phyloP scores from a whole-genome alignment of 495 filamentous ascomycete species.

The Penicillium coffeae region DNA sequence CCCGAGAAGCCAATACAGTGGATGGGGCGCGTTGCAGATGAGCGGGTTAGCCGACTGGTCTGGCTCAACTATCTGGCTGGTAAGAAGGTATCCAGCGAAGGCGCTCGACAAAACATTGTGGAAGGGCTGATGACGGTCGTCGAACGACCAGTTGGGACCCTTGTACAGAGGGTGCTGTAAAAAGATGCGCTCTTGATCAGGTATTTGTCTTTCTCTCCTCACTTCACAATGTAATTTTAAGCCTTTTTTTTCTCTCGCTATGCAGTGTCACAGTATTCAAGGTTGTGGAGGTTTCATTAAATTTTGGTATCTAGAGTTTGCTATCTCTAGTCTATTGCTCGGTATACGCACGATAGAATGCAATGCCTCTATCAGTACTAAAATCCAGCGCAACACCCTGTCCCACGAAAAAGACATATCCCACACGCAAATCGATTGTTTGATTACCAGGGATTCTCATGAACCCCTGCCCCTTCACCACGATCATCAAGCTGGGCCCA shows the following conservation, averaged over 20 bases:
- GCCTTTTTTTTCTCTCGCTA: neutral
- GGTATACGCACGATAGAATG: constrained; percentile 54
- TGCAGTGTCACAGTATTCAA: neutral
- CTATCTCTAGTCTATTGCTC: constrained; percentile 25
- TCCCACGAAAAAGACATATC: constrained; percentile 65
- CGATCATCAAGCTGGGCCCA: constrained; percentile 64
- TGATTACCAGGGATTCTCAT: constrained; percentile 52
- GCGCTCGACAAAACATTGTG: constrained; percentile 73
- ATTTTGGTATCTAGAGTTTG: neutral
- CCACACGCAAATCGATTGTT: constrained; percentile 54
- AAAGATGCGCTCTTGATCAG: neutral
- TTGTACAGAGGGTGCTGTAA: constrained; percentile 66
- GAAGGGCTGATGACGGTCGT: constrained; percentile 86
- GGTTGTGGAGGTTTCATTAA: neutral
- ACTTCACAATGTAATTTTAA: neutral
- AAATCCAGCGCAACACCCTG: constrained; percentile 52
- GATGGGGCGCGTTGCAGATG: constrained; percentile 70
- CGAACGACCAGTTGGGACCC: constrained; percentile 81
- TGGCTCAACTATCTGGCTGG: constrained; percentile 92
- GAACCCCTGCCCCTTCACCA: constrained; percentile 56
- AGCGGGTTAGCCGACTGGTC: constrained; percentile 72
- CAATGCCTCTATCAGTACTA: constrained; percentile 45
- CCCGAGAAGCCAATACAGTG: constrained; percentile 38
- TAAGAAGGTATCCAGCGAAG: constrained; percentile 80
- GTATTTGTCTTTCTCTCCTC: neutral